A percentile compares a stretch with the other conserved stretches of the same genome.
Conservation (phyloP, 108 stramenopile genomes). For the Cylindrotheca closterium region DNA sequence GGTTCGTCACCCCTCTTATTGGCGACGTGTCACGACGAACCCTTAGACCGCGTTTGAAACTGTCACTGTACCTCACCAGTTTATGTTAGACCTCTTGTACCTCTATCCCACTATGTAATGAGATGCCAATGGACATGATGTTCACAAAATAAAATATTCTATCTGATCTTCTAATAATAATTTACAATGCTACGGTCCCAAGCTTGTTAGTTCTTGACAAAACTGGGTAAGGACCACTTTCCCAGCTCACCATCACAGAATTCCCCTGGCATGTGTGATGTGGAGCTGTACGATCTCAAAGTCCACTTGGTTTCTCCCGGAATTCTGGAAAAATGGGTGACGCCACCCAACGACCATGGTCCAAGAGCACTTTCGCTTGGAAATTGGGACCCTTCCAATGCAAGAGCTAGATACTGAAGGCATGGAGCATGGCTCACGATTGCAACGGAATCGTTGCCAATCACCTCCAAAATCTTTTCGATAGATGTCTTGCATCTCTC, state of each 20-base stretch:
- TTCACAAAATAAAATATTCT: too few relatives aligned
- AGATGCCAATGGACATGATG: too few relatives aligned
- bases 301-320: constrained; percentile 33
- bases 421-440: constrained; percentile 78
- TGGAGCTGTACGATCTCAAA: constrained; percentile 62
- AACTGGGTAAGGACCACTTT: background rate
- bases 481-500: constrained; percentile 49
- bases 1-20: too few relatives aligned
- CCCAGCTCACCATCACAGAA: constrained; percentile 17
- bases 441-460: constrained; percentile 32
- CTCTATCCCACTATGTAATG: too few relatives aligned
- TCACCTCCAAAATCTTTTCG: constrained; percentile 38
- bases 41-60: too few relatives aligned
- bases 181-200: too few relatives aligned
- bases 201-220: too few relatives aligned
- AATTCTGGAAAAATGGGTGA: constrained; percentile 56
- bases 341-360: constrained; percentile 67
- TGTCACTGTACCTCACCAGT: too few relatives aligned
- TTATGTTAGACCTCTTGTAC: too few relatives aligned
- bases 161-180: too few relatives aligned
- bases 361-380: constrained; percentile 33
- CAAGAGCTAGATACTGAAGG: constrained; percentile 57
- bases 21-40: too few relatives aligned
- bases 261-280: constrained; percentile 69
- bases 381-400: constrained; percentile 37